Evolutionary conservation across 176 grass and related monocot species (phyloP).

Genomic region (Aechmea fasciata): DNA sequence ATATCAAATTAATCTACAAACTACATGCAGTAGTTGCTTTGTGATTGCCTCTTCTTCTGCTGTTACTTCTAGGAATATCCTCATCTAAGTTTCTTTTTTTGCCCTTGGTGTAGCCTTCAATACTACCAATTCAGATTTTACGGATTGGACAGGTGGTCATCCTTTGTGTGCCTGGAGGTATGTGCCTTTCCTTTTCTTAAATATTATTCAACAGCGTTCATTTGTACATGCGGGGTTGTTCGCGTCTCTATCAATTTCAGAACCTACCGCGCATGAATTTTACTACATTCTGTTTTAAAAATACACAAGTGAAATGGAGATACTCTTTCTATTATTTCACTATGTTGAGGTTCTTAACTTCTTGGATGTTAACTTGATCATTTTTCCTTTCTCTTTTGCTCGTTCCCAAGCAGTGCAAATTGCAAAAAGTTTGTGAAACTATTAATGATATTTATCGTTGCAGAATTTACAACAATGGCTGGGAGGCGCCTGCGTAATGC

Average conservation of each 20-base stretch:
- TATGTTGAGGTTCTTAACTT: too few species aligned
- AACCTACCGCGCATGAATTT: background rate
- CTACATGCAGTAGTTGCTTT: background rate
- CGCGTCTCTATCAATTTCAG: background rate
- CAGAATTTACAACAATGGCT: slow-evolving; percentile 98
- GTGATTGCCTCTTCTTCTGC: background rate
- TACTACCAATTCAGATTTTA: slow-evolving; percentile 93
- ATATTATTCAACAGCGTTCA: background rate
- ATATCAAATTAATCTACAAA: background rate
- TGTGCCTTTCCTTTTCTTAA: slow-evolving; percentile 10
- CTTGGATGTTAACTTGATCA: background rate
- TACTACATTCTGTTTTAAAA: too few species aligned
- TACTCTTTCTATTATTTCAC: too few species aligned
- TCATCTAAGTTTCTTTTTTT: background rate
- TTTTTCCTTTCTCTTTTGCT: background rate
- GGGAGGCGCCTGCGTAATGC: slow-evolving; percentile 77
- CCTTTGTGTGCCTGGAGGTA: slow-evolving; percentile 98
- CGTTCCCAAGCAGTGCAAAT: background rate
- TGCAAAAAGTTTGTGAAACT: background rate
- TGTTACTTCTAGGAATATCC: background rate
- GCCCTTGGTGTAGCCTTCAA: slow-evolving; percentile 46
- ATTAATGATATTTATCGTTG: slow-evolving; percentile 4
- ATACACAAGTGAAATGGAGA: too few species aligned
- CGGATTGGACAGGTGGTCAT: slow-evolving; percentile 82
- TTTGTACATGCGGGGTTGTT: background rate